Evolutionary conservation across 257 asterid species (phyloP).

Genomic region (Jaltomata sinuosa): DNA sequence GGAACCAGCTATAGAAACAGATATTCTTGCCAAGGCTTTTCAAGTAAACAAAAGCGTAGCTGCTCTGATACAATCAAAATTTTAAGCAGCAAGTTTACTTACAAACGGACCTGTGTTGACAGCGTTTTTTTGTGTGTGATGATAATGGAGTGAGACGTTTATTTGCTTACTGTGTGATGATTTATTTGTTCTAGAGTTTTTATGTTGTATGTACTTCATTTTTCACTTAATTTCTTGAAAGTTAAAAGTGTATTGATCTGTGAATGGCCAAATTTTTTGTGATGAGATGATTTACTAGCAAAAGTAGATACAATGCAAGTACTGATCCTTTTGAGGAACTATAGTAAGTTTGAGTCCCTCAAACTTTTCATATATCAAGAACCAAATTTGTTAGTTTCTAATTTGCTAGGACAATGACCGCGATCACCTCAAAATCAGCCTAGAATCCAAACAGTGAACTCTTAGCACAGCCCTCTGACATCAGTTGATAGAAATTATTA

Average conservation of each 20-base stretch:
- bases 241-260: neutral
- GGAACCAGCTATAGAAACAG: neutral
- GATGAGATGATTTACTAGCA: neutral
- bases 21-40: constrained; percentile 2
- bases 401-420: neutral
- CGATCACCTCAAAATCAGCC: too few species aligned
- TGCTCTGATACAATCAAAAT: neutral
- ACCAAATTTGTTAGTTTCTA: neutral
- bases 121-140: neutral
- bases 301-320: neutral
- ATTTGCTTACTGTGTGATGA: neutral
- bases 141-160: neutral
- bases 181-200: neutral
- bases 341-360: neutral
- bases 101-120: neutral
- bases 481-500: neutral
- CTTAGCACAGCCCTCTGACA: neutral
- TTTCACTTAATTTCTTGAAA: neutral
- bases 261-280: neutral
- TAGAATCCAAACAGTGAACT: neutral
- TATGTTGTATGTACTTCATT: neutral
- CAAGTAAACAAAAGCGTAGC: neutral
- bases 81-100: neutral
- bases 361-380: neutral
- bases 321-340: neutral